These are phyloP conservation scores for Phytophthora lateralis DNA, from an alignment of 352 stramenopile genomes.

Conservation along the genomic window DNA sequence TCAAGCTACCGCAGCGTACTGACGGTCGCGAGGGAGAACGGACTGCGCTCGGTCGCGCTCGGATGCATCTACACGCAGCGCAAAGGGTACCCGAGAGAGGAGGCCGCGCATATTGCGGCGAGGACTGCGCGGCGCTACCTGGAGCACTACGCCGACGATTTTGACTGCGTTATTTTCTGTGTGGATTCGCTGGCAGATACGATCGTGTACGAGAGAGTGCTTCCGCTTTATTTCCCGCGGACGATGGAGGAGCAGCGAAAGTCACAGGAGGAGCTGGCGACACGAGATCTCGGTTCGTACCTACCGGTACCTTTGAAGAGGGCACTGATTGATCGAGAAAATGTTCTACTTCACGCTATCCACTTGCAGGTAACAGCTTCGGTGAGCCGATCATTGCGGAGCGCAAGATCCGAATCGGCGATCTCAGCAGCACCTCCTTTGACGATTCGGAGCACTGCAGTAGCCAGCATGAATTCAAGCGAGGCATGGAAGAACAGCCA, in stretches of 20 bases:
- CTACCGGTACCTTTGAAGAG: background rate
- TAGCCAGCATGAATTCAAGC: constrained; percentile 30
- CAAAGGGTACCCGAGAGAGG: constrained; percentile 81
- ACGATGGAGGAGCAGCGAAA: constrained; percentile 40
- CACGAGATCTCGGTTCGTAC: constrained; percentile 47
- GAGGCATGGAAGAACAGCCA: background rate
- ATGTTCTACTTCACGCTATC: background rate
- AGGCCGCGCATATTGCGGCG: constrained; percentile 76
- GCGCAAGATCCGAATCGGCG: constrained; percentile 77
- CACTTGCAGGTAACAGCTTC: constrained; percentile 54
- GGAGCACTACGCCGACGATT: constrained; percentile 64
- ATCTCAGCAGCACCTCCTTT: constrained; percentile 21
- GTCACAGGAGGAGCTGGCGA: constrained; percentile 31
- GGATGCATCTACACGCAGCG: constrained; percentile 76
- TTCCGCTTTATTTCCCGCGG: constrained; percentile 82
- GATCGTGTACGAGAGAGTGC: constrained; percentile 57
- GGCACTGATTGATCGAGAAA: background rate
- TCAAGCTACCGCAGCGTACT: constrained; percentile 78
- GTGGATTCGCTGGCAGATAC: constrained; percentile 70
- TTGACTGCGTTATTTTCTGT: constrained; percentile 73
- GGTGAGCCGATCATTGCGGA: constrained; percentile 84
- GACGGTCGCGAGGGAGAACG: constrained; percentile 66
- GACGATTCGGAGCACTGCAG: constrained; percentile 22
- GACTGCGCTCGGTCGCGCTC: constrained; percentile 67
- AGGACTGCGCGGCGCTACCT: constrained; percentile 77